A percentile compares a stretch with the other conserved stretches of the same genome.
phyloP scores from a whole-genome alignment of 306 rosid genomes.

The Prunus mira region DNA sequence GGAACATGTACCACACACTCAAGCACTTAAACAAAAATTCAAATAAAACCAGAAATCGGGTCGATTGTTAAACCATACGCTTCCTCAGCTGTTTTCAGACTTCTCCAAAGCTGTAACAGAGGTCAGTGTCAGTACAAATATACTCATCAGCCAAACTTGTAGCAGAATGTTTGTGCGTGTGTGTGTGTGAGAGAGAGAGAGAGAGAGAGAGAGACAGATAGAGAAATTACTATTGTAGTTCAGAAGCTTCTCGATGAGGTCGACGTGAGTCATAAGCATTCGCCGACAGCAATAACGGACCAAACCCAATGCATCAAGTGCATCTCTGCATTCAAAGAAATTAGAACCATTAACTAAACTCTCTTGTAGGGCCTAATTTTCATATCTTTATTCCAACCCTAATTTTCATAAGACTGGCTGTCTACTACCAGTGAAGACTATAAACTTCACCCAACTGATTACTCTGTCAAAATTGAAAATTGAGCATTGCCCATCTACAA shows the following conservation, averaged over 20 bases:
- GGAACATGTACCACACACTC: background rate
- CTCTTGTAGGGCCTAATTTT: background rate
- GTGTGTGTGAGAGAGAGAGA: background rate
- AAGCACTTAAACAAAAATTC: background rate
- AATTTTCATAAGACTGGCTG: background rate
- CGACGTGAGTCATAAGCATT: slow-evolving; percentile 98
- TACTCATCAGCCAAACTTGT: background rate
- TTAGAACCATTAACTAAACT: background rate
- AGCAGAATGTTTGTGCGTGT: too few species aligned
- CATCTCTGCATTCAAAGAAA: slow-evolving; percentile 56
- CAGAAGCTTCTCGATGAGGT: slow-evolving; percentile 93
- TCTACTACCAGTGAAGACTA: background rate
- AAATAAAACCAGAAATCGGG: background rate
- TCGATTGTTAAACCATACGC: background rate
- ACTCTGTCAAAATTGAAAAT: background rate
- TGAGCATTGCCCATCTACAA: background rate
- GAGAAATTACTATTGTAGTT: slow-evolving; percentile 73
- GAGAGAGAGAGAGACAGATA: slow-evolving; percentile 4
- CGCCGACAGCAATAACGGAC: slow-evolving; percentile 94
- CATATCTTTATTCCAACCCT: background rate
- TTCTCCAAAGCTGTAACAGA: slow-evolving; percentile 67
- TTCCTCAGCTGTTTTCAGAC: slow-evolving; percentile 47
- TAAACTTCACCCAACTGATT: background rate
- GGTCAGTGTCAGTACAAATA: background rate
- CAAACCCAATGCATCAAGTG: slow-evolving; percentile 85